Conservation (phyloP, 495 filamentous ascomycete species). For the Aspergillus incahuasiensis region DNA sequence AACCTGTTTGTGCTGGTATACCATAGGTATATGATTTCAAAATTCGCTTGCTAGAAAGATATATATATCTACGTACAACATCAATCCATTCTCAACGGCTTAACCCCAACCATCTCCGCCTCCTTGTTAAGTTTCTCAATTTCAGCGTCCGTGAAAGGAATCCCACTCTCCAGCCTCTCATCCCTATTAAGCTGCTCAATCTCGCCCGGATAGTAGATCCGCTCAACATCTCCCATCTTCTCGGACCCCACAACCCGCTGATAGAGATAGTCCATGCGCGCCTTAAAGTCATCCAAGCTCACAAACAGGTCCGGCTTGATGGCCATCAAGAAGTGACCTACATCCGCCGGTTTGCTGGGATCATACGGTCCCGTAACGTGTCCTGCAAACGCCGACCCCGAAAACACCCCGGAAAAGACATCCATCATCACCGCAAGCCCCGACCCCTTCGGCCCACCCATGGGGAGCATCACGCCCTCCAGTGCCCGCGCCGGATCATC, state of each 20-base stretch:
- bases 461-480: slow-evolving; percentile 71
- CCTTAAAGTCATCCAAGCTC: slow-evolving; percentile 61
- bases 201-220: slow-evolving; percentile 76
- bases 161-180: slow-evolving; percentile 52
- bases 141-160: slow-evolving; percentile 62
- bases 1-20: too few species aligned
- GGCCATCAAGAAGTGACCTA: slow-evolving; percentile 71
- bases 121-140: slow-evolving; percentile 63
- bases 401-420: slow-evolving; percentile 73
- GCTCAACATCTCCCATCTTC: slow-evolving; percentile 64
- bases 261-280: slow-evolving; percentile 67
- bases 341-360: slow-evolving; percentile 59
- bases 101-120: slow-evolving; percentile 51
- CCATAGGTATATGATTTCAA: too few species aligned
- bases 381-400: slow-evolving; percentile 66
- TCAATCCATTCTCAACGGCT: slow-evolving; percentile 19
- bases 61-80: background rate
- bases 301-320: slow-evolving; percentile 77
- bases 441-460: slow-evolving; percentile 74
- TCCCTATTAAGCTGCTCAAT: slow-evolving; percentile 62
- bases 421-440: slow-evolving; percentile 79
- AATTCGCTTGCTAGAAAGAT: too few species aligned
- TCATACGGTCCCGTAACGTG: slow-evolving; percentile 71
- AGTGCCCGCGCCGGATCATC: slow-evolving; percentile 63
- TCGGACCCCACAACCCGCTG: slow-evolving; percentile 57